Evolutionary conservation across 176 grass and related monocot species (phyloP).

Genomic region (Coix lacrymajobi): DNA sequence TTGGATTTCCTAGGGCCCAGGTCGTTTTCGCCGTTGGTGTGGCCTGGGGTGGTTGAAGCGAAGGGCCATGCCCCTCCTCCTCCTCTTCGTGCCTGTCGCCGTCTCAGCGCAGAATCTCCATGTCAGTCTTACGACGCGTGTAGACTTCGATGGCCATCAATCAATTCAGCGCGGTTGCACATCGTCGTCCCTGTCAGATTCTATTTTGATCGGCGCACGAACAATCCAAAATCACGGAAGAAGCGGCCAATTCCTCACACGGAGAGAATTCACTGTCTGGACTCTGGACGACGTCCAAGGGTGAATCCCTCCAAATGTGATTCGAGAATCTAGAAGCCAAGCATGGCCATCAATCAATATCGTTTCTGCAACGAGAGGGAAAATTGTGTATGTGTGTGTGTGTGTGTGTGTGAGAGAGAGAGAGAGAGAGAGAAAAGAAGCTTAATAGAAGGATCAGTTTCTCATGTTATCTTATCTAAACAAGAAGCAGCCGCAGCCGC

Average conservation of each 20-base stretch:
- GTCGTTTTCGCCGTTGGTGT: constrained; percentile 20
- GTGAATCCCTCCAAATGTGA: background rate
- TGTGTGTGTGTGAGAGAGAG: too few species aligned
- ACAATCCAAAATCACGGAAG: background rate
- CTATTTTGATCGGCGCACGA: background rate
- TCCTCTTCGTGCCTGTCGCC: background rate
- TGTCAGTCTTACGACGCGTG: constrained; percentile 39
- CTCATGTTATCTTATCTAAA: background rate
- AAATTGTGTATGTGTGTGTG: background rate
- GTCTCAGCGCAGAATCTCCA: constrained; percentile 16
- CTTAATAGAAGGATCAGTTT: background rate
- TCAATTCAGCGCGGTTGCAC: background rate
- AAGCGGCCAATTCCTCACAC: background rate
- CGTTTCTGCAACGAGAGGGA: too few species aligned
- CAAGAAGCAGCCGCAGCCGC: background rate
- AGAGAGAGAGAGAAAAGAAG: background rate
- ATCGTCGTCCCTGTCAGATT: background rate
- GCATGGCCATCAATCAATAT: too few species aligned
- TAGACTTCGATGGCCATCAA: constrained; percentile 17
- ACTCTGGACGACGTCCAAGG: too few species aligned
- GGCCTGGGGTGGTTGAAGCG: background rate
- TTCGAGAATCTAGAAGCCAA: background rate
- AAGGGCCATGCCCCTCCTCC: background rate
- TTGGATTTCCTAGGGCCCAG: background rate
- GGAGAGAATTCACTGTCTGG: background rate